phyloP scores from a whole-genome alignment of 2,329 filamentous ascomycete species.

The Cordyceps pruinosa region DNA sequence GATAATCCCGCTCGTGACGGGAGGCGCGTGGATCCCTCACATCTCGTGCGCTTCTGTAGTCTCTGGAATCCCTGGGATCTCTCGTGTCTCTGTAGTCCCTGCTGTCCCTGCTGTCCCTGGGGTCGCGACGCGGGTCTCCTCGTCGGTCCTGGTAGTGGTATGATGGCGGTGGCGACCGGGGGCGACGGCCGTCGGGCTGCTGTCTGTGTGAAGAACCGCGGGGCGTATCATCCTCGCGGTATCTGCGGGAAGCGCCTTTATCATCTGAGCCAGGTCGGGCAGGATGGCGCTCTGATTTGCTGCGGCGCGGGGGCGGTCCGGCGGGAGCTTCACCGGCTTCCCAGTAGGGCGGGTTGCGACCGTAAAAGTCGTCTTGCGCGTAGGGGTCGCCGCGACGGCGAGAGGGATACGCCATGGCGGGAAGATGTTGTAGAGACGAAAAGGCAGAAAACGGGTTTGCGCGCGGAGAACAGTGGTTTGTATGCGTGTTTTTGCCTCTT shows the following conservation, averaged over 20 bases:
- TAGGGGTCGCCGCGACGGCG: constrained; percentile 19
- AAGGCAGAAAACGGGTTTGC: too few relatives aligned
- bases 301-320: constrained; percentile 16
- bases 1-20: not conserved
- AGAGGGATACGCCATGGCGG: constrained; percentile 21
- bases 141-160: constrained; percentile 1
- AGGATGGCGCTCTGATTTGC: constrained; percentile 19
- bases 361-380: constrained; percentile 18
- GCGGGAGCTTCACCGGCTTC: constrained; percentile 4
- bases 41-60: not conserved
- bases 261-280: constrained; percentile 15
- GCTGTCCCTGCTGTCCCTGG: not conserved
- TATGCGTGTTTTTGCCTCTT: not conserved
- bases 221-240: not conserved
- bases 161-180: constrained; percentile 1
- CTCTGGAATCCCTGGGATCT: not conserved
- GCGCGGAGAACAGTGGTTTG: not conserved
- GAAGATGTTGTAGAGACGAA: not conserved
- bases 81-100: not conserved
- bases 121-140: constrained; percentile 2
- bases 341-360: constrained; percentile 14
- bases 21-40: not conserved
- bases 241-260: constrained; percentile 6
- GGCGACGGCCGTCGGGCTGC: not conserved
- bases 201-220: not conserved